Evolutionary conservation across 2,329 filamentous ascomycete genomes (phyloP), one percentile per base, ranked within the genome.

Genomic region (Ramularia collo-cygni): DNA sequence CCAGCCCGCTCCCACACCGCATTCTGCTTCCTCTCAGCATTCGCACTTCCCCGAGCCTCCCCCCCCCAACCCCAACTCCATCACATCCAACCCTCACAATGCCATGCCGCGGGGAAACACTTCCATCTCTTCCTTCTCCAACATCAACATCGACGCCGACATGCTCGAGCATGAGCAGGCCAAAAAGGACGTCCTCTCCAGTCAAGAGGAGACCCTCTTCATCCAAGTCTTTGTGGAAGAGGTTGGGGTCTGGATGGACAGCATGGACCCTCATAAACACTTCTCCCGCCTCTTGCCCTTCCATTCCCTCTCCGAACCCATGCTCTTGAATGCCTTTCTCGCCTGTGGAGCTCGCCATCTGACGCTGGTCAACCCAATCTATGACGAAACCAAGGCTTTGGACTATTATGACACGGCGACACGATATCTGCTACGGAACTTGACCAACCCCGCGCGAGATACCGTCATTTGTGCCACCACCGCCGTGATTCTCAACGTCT

Each of bases 151-250:
- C 56, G 64, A 47, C 51, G 44, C 48, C 14, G 48, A 53, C 10
- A 35, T 48, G 15, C 36, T 61, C 28, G 65, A 65, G 14, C 66
- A 66, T 12, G 58, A 66, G 15, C 65, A 64, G 41, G 67, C 68
- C 37, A 63, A 65, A 19, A 67, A 77, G 27, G 76, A 84, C 37
- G 85, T 77, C 51, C 71, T 95, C 32, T 80, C 77, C 48, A 78
- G 77, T 3, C 75, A 80, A 8, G 85, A 94, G 42, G 87, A 95
- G 59, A 75, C 92, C 0, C 67, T 82, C n/a, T 88, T 88, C 58
- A 86, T 95, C 82, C 86, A 94, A 60, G 81, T 88, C 0, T 96
- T 94, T 59, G 82, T 93, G 5, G 84, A 93, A 56, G 84, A 95
- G 50, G 85, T 96, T 2, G 88, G 83, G 1, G 64, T 87, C 3